These are phyloP conservation scores for Ogataea naganishii DNA, from an alignment of 805 yeast genomes.

Conservation along the genomic window DNA sequence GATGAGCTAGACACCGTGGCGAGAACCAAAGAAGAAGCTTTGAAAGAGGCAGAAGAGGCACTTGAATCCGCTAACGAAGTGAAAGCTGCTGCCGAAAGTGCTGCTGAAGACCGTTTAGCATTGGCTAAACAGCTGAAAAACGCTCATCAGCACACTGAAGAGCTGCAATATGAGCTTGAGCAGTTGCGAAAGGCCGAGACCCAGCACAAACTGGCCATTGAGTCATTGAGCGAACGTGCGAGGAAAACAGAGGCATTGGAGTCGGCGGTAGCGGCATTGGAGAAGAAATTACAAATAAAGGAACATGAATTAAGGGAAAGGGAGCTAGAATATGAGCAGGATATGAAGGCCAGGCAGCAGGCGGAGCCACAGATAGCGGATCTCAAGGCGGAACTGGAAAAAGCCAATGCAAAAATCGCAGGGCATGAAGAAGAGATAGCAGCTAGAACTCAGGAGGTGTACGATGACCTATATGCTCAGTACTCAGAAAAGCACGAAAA, in stretches of 20 bases:
- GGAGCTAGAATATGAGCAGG: conserved; percentile 2
- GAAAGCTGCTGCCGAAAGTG: not conserved
- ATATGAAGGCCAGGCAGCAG: conserved; percentile 1
- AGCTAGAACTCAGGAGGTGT: conserved; percentile 48
- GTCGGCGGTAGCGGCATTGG: conserved; percentile 9
- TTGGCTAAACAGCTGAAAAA: conserved; percentile 1
- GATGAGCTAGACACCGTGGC: no score
- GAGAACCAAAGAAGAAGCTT: no score
- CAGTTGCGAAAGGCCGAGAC: conserved; percentile 1
- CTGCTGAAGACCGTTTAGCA: not conserved
- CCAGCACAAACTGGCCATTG: no score
- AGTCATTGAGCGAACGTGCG: no score
- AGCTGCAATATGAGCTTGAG: conserved; percentile 1
- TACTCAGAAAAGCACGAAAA: conserved; percentile 72
- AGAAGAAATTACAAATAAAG: conserved; percentile 6
- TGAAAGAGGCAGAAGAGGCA: conserved; percentile 3
- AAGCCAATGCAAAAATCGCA: conserved; percentile 15
- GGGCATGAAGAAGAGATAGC: conserved; percentile 42
- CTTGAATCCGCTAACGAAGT: not conserved
- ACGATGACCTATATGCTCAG: conserved; percentile 63
- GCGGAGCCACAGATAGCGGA: conserved; percentile 1
- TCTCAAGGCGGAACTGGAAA: conserved; percentile 5
- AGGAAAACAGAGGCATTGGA: conserved; percentile 1
- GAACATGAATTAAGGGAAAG: not conserved
- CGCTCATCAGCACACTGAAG: conserved; percentile 2